Evolutionary conservation across 75 land plant genomes (phyloP), one percentile per base, ranked within the genome.

Genomic region (Isoetes taiwanensis): DNA sequence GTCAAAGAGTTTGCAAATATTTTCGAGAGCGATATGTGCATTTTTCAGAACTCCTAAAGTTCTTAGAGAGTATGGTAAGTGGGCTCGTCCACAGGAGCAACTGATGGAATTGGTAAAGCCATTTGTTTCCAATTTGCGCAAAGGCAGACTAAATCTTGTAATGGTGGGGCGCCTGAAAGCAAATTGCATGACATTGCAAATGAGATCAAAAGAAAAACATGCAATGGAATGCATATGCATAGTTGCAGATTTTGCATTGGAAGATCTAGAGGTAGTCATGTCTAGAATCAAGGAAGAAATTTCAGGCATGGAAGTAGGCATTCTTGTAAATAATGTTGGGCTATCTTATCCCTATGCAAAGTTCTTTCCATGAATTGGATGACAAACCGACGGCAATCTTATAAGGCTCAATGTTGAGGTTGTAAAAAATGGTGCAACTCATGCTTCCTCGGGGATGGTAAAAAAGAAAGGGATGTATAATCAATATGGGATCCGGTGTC

Each of bases 401-500:
- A 26, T 84, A 1, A 56, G 69, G 17, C 72, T 84, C 43, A 84
- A 84, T 33, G 38, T 78, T 5, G 78, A 71, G 28, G 78, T 42
- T n/a, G 46, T 68, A 35, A 82, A 35, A 42, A 32, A 70, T 78
- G 60, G 61, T 76, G 1, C 75, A 63, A 41, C 57, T 74, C 8
- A 69, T 84, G 31, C 43, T 80, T 2, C 78, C 81, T 12, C 69
- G 67, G 19, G 84, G 83, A 89, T 29, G 83, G 38, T 59, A 65
- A 65, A 73, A 77, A 61, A 79, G 66, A 67, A 73, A 54, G 28
- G 99, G 99, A 1, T 94, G 94, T 1, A 88, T 94, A 25, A 70
- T 94, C 12, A 88, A 88, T 35, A 61, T 94, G 27, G 99, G 99
- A 1, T 94, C 99, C 14, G 99, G 96, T 0, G 78, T n/a, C 86